Base-by-base conservation (phyloP, 129 eudicot species). In the Chrysanthemum lavandulifolium region DNA sequence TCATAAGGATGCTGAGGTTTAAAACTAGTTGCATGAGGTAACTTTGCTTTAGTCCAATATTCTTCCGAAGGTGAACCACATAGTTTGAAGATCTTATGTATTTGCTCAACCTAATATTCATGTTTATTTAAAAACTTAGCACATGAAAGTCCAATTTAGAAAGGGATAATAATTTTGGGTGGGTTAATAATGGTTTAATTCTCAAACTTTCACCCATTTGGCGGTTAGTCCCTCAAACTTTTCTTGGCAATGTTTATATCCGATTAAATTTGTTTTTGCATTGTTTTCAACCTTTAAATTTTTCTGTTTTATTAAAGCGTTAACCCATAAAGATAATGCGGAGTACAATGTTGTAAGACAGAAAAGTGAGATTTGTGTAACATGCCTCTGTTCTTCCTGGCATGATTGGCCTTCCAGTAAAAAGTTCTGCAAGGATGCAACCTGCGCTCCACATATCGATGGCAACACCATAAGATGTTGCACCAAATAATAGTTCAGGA, bases 391-490 rank as follows among this genome's bases (percentile, higher is more conserved):
- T 93, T 81, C 98, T 86, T 86, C 97, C 98, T 13, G 96, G 95
- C 92, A 93, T 84, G 71, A 93, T 90, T 52, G 97, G 97, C 82
- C 88, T 90, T 59, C 96, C 97, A 18, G 82, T 73, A 87, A 80
- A 87, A 47, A 93, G 72, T 81, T 93, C 98, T 40, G 98, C 98
- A 47, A 93, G 84, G 64, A 93, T 93, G 81, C 98, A 93, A 10
- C 98, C 98, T 0, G 73, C 85, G 74, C 98, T 93, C 98, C 98
- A 93, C 96, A 93, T 74, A 82, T 93, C 98, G 60, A 93, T 87
- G 71, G 81, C 84, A 66, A 64, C 85, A 49, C 97, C 98, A 61
- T 93, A 93, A 4, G 85, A 67, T 15, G 98, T 93, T 57, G 97
- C 85, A 59, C 98, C 98, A 27, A 93, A 87, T 81, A 93, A 75